Percentiles rank a stretch among this genome's conserved stretches.
Evolutionary conservation across 2,329 filamentous ascomycete genomes (phyloP).

Genomic region (Samsoniella hepiali): DNA sequence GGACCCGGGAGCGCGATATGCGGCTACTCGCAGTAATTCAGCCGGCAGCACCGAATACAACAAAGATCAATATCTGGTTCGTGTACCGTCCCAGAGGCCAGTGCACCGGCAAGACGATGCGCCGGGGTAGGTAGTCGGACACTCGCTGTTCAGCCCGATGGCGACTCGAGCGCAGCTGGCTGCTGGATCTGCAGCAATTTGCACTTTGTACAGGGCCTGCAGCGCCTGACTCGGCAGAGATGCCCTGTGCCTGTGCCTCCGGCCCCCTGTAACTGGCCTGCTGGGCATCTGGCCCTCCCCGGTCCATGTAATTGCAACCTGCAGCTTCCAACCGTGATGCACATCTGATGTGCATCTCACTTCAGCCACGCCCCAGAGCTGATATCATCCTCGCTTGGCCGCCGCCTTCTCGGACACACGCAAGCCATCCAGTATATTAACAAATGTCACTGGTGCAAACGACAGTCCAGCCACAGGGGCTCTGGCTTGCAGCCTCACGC

Average conservation of each 20-base stretch:
- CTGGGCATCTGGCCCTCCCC: neutral
- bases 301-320: neutral
- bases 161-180: no score
- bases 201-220: no score
- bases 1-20: no score
- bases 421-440: neutral
- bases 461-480: constrained; percentile 9
- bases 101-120: no score
- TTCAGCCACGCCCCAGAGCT: constrained; percentile 12
- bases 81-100: no score
- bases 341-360: constrained; percentile 16
- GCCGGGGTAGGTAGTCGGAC: no score
- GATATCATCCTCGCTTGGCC: neutral
- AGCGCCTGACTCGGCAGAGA: neutral
- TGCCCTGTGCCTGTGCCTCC: neutral
- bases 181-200: no score
- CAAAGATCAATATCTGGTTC: no score
- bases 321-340: neutral
- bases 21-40: neutral
- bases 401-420: neutral
- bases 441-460: constrained; percentile 5
- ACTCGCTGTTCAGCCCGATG: no score
- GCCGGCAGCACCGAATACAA: neutral
- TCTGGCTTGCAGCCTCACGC: neutral
- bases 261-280: neutral